These are phyloP conservation scores for Camellia lanceoleosa DNA, from an alignment of 148 eudicot genomes.

Conservation along the genomic window DNA sequence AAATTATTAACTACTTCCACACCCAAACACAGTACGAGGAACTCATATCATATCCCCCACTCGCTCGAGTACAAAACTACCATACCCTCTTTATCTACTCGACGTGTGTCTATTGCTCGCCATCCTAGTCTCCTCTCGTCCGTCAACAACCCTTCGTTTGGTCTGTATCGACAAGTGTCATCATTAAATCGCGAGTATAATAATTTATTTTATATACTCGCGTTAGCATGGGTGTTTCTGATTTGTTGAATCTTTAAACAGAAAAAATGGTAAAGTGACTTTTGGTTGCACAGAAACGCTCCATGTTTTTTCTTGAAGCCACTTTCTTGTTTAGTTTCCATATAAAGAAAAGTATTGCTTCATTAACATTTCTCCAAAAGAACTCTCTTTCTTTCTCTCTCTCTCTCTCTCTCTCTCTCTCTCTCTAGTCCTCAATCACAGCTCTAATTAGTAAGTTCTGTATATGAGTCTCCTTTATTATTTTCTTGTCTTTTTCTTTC, in stretches of 20 bases:
- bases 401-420: not conserved
- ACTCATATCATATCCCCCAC: not conserved
- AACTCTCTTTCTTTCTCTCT: slow-evolving; percentile 1
- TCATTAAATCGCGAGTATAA: not conserved
- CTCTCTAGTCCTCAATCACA: not conserved
- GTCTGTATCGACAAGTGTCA: not conserved
- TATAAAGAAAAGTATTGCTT: not conserved
- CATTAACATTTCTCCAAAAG: not conserved
- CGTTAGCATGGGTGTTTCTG: not conserved
- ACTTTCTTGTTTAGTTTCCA: not conserved
- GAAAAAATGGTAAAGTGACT: not conserved
- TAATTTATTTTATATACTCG: not conserved
- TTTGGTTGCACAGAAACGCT: not conserved
- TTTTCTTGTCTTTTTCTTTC: not conserved
- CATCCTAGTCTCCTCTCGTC: too few relatives aligned
- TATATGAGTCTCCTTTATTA: not conserved
- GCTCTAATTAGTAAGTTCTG: slow-evolving; percentile 19
- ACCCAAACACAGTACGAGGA: not conserved
- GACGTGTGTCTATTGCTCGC: not conserved
- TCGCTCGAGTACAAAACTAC: not conserved
- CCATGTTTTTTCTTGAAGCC: not conserved
- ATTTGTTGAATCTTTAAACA: not conserved
- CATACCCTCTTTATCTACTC: not conserved
- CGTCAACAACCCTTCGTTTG: not conserved
- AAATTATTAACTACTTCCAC: not conserved